A percentile compares a stretch with the other conserved stretches of the same genome.
phyloP scores from a whole-genome alignment of 2,329 filamentous ascomycete genomes.

The Fusarium musae region DNA sequence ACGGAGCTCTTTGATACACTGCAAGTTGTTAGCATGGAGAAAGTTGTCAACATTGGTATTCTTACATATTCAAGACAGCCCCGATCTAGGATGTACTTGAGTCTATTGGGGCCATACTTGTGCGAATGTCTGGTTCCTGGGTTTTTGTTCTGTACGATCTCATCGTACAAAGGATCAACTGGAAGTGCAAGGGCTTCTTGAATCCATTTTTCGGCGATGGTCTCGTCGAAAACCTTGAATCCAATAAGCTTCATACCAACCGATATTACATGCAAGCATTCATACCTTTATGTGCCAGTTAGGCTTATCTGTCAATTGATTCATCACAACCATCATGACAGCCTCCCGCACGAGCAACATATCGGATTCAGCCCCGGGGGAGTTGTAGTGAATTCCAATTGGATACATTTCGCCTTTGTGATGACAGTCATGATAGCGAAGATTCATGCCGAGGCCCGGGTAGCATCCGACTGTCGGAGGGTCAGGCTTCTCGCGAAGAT shows the following conservation, averaged over 20 bases:
- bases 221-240: slow-evolving; percentile 2
- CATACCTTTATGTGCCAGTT: slow-evolving; percentile 41
- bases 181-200: slow-evolving; percentile 28
- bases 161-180: background rate
- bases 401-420: background rate
- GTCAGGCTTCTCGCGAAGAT: background rate
- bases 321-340: slow-evolving; percentile 45
- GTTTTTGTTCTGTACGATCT: background rate
- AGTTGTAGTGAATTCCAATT: background rate
- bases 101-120: background rate
- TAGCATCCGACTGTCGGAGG: background rate
- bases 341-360: slow-evolving; percentile 30
- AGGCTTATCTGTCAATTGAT: slow-evolving; percentile 43
- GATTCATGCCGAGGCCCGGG: slow-evolving; percentile 12
- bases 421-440: background rate
- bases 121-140: background rate
- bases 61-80: slow-evolving; percentile 33
- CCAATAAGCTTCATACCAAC: background rate
- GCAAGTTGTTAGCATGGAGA: background rate
- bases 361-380: background rate
- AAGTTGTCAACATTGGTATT: background rate
- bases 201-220: slow-evolving; percentile 13
- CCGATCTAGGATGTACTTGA: slow-evolving; percentile 18
- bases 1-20: slow-evolving; percentile 53
- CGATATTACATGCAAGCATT: fast-evolving